These are phyloP conservation scores for Pichia sp. DNA, from an alignment of 1,139 yeast genomes.

Conservation along the genomic window DNA sequence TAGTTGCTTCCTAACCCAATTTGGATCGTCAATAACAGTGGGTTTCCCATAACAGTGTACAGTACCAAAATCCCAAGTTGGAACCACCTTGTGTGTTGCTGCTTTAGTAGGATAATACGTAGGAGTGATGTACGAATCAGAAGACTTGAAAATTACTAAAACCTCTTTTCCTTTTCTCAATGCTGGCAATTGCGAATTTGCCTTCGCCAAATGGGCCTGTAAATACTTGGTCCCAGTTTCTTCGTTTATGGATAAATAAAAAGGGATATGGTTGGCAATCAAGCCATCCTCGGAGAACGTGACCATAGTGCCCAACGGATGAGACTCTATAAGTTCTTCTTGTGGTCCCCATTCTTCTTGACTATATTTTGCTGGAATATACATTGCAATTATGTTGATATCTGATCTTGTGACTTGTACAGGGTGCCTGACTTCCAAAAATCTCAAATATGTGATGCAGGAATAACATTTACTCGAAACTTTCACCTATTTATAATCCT, in stretches of 20 bases:
- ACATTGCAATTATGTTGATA: constrained; percentile 17
- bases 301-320: constrained; percentile 51
- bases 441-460: too few relatives aligned
- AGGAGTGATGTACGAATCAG: constrained; percentile 56
- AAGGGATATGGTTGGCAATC: constrained; percentile 59
- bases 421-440: too few relatives aligned
- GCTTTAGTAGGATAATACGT: constrained; percentile 55
- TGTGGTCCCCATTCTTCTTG: constrained; percentile 38
- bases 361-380: constrained; percentile 29
- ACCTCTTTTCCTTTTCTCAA: constrained; percentile 38
- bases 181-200: too few relatives aligned
- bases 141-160: constrained; percentile 52
- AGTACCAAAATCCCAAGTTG: constrained; percentile 68
- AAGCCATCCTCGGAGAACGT: constrained; percentile 38
- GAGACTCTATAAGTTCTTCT: constrained; percentile 40
- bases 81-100: constrained; percentile 59
- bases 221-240: too few relatives aligned
- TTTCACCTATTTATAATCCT: too few relatives aligned
- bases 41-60: constrained; percentile 58
- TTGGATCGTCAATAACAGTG: constrained; percentile 42
- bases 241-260: too few relatives aligned
- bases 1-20: too few relatives aligned
- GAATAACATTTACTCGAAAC: too few relatives aligned
- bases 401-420: too few relatives aligned
- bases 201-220: too few relatives aligned